Evolutionary conservation across 2,329 filamentous ascomycete species (phyloP), one percentile per base, ranked within the genome.

Genomic region (Pseudogymnoascus sp.): DNA sequence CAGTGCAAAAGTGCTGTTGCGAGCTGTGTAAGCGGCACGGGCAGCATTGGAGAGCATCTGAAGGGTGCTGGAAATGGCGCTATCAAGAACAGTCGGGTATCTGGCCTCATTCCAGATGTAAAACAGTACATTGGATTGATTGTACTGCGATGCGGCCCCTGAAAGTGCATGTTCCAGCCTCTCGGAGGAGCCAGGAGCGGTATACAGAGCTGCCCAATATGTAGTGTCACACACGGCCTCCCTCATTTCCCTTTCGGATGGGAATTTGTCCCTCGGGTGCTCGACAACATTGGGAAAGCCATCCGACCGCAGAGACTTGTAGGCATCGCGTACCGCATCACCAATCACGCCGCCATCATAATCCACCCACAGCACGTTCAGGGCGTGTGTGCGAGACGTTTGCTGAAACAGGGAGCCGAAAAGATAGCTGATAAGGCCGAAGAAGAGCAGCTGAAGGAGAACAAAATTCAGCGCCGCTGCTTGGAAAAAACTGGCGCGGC

Each of bases 311-410:
- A 77, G 49, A 4, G 62, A 62, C n/a, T 67, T 42, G 62, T 75
- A 75, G n/a, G 76, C 73, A 7, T 64, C 62, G 7, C 68, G 66
- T 2, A 78, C 62, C 1, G 75, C 67, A 4, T 68, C 25, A 25
- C 75, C 75, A 41, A 78, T 66, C 2, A 77, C 69, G 52, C 78
- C 77, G 3, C 80, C 81, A 69, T 89, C 85, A 66, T 88, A 86
- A 69, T 87, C 83, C 28, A 88, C 84, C 1, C 87, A 79, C 64
- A 82, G 80, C 7, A 88, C 76, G 2, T 75, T 77, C 6, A 88
- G 71, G 0, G 74, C 72, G 2, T 72, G 74, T 16, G 81, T 72
- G 60, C 70, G 69, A 2, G 62, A 39, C 0, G 45, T 61, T 12
- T 69, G 67, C 11, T 71, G 60, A 23, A 70, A 75, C 0, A 72